Evolutionary conservation across 176 grass and related monocot species (phyloP).

Genomic region (Raddia guianensis): DNA sequence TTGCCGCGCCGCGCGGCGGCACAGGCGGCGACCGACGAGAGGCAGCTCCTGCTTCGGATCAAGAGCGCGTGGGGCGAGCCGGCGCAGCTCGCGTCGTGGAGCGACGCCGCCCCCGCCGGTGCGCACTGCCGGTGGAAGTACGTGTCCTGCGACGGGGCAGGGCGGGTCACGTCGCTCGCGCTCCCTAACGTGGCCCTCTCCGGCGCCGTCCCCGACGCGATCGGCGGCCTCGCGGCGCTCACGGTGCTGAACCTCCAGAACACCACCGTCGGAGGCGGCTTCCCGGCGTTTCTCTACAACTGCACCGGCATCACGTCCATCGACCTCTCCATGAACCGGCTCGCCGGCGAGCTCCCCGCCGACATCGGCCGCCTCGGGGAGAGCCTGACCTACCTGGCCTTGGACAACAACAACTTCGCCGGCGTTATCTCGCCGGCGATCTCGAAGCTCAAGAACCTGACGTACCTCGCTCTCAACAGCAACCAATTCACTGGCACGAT

Average conservation of each 20-base stretch:
- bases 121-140: conserved; percentile 36
- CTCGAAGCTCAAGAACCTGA: conserved; percentile 41
- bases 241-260: conserved; percentile 48
- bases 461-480: conserved; percentile 34
- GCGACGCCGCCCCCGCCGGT: no score
- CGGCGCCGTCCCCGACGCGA: conserved; percentile 43
- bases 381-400: conserved; percentile 30
- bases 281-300: conserved; percentile 63
- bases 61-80: conserved; percentile 56
- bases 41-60: conserved; percentile 37
- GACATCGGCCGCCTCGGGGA: conserved; percentile 42
- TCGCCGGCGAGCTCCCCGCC: conserved; percentile 52
- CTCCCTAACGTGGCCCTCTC: conserved; percentile 38
- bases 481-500: conserved; percentile 62
- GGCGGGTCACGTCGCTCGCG: conserved; percentile 39
- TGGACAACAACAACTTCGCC: conserved; percentile 39
- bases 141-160: conserved; percentile 35
- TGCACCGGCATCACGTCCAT: conserved; percentile 40
- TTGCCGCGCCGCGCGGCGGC: conserved; percentile 27
- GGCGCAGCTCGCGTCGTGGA: conserved; percentile 40
- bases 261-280: conserved; percentile 58
- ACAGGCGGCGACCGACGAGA: conserved; percentile 37
- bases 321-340: conserved; percentile 38
- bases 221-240: conserved; percentile 60
- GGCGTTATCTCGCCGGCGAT: conserved; percentile 30